phyloP scores from a whole-genome alignment of 139 green algal species.

The Chlorella ohadii region DNA sequence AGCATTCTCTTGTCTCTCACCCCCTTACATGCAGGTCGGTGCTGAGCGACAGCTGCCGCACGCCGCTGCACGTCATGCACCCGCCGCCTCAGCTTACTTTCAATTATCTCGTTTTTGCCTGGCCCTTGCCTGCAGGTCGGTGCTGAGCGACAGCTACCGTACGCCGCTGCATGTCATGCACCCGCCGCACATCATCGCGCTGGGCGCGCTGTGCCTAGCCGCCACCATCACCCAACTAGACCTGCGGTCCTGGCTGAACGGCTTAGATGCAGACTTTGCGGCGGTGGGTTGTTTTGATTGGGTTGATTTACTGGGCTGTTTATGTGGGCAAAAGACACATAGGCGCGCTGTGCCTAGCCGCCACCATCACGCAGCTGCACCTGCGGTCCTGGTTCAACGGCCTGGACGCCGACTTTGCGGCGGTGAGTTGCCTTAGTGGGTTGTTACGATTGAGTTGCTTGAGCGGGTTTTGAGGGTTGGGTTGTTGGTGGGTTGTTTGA shows the following conservation, averaged over 20 bases:
- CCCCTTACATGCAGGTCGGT: constrained; percentile 62
- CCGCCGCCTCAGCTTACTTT: too few species aligned
- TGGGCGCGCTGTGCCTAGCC: constrained; percentile 68
- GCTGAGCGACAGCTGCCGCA: constrained; percentile 74
- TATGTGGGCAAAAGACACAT: too few species aligned
- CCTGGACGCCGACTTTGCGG: constrained; percentile 40
- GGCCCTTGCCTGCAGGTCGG: constrained; percentile 38
- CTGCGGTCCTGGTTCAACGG: constrained; percentile 49
- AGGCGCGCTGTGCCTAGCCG: constrained; percentile 61
- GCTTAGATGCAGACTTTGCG: constrained; percentile 39
- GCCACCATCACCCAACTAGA: constrained; percentile 45
- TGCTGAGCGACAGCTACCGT: constrained; percentile 74
- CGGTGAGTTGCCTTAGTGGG: too few species aligned
- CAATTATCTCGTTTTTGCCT: too few species aligned
- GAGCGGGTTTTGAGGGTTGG: too few species aligned
- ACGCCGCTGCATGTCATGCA: constrained; percentile 66
- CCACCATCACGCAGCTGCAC: constrained; percentile 44
- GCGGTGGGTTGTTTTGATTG: not conserved
- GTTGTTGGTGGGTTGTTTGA: too few species aligned
- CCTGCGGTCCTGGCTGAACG: constrained; percentile 49
- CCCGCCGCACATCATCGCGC: constrained; percentile 73
- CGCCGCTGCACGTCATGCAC: constrained; percentile 62
- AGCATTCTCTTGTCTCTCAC: too few species aligned
- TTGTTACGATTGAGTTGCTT: too few species aligned
- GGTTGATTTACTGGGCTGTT: not conserved